Evolutionary conservation across 2,329 filamentous ascomycete species (phyloP).

Genomic region (Aspergillus aculeatinus): DNA sequence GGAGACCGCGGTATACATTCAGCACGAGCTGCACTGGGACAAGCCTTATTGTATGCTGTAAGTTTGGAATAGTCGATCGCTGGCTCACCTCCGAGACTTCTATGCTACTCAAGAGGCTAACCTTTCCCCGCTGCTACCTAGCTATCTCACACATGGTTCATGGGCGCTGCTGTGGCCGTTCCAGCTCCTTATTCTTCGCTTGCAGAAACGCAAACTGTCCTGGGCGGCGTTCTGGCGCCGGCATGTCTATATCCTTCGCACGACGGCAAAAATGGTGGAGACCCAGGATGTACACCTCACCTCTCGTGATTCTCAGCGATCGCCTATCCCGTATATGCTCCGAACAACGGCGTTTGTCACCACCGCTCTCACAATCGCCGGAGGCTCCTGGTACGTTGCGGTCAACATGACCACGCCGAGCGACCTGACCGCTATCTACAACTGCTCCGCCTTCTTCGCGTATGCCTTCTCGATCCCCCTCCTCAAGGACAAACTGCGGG

Average conservation of each 20-base stretch:
- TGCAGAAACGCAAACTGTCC: conserved; percentile 74
- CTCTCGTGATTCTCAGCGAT: conserved; percentile 38
- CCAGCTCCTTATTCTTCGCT: conserved; percentile 75
- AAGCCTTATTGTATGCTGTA: conserved; percentile 99
- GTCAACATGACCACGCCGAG: conserved; percentile 90
- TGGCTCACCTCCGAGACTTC: background rate
- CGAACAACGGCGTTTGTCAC: conserved; percentile 80
- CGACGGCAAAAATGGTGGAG: conserved; percentile 81
- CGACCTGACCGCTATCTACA: conserved; percentile 97
- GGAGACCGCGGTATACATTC: conserved; percentile 91
- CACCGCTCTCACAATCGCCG: conserved; percentile 81
- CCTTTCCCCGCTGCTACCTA: conserved; percentile 26
- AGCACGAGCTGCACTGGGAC: conserved; percentile 87
- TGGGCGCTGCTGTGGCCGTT: conserved; percentile 88
- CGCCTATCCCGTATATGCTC: conserved; percentile 70
- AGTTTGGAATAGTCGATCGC: conserved; percentile 26
- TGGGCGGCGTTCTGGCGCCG: conserved; percentile 85
- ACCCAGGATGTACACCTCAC: conserved; percentile 68
- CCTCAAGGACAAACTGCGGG: conserved; percentile 76
- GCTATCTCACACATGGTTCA: conserved; percentile 87
- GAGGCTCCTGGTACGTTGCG: conserved; percentile 92
- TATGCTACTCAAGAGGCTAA: background rate
- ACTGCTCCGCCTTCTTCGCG: conserved; percentile 97
- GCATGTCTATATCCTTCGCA: conserved; percentile 62
- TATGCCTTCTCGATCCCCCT: conserved; percentile 95